Base-by-base conservation (phyloP, 805 yeast species). In the Saccharomycopsis guyanensis region DNA sequence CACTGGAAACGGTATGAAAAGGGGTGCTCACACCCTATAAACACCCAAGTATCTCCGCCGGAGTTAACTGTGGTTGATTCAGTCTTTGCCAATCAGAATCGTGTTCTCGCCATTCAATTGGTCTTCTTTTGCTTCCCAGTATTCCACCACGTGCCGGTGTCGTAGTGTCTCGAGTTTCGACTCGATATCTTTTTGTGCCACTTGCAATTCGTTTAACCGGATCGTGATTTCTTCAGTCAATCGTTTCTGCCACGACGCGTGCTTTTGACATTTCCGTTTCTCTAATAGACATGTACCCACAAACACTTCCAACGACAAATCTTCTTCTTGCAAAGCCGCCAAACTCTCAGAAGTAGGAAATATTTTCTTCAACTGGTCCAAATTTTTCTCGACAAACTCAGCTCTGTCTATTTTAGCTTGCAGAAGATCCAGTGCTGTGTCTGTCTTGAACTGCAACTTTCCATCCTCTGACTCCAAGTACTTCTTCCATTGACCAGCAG, bases 201-300 rank as follows among this genome's bases (percentile, higher is more conserved):
- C 32, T 3, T 8, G 25, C 31, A 47, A 35, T 5, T 46, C 45
- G 3, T 38, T 24, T 27, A 46, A 12, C 12, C 42, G 23, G 16
- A 49, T 18, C n/a, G 16, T 22, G 5, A 40, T 18, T 18, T 51
- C 53, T 7, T 51, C 53, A 10, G 23, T 24, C 25, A 51, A 34
- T 27, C 53, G 46, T 44, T 60, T 64, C 58, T 64, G 62, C 79
- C 80, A 75, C 1, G 75, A 73, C 40, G 62, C 66, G 52, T 80
- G 87, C 40, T 73, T 70, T 2, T 57, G 57, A 57, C 87, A 80
- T 53, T 76, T 78, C 45, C 71, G 66, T 50, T 72, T 72, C 41
- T 80, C 85, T 7, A 64, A 58, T 4, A 77, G 56, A 54, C 86
- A 80, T 1, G 74, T 42, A n/a, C 36, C 42, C 3, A 40, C 25